A percentile compares a stretch with the other conserved stretches of the same genome.
These are phyloP conservation scores for Tremella mesenterica DNA, from an alignment of 768 basidiomycete species.

Conservation along the genomic window DNA sequence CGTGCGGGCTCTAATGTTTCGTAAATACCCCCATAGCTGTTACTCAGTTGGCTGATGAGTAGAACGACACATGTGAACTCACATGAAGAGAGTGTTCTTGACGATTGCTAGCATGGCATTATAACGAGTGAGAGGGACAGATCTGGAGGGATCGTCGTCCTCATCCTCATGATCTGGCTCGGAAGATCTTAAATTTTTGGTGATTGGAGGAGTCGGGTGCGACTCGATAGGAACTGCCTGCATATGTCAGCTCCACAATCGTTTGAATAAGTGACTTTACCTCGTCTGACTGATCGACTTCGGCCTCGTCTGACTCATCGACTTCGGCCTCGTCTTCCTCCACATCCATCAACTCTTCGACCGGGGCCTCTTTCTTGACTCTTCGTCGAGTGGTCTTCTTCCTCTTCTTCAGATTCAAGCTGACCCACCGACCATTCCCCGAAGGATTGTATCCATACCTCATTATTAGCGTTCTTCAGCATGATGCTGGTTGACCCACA, in stretches of 20 bases:
- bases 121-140: slow-evolving; percentile 64
- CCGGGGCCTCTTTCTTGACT: slow-evolving; percentile 44
- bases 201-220: too few relatives aligned
- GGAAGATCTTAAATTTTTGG: too few relatives aligned
- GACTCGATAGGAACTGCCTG: too few relatives aligned
- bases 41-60: background rate
- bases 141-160: slow-evolving; percentile 13
- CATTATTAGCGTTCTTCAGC: background rate
- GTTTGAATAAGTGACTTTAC: background rate
- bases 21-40: slow-evolving; percentile 74
- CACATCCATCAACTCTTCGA: slow-evolving; percentile 39
- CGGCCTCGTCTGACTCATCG: slow-evolving; percentile 1
- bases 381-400: slow-evolving; percentile 54
- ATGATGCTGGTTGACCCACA: slow-evolving; percentile 48
- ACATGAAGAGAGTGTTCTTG: slow-evolving; percentile 79
- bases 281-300: slow-evolving; percentile 2
- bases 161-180: slow-evolving; percentile 36
- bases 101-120: slow-evolving; percentile 82
- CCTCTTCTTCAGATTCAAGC: slow-evolving; percentile 59
- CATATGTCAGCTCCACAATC: too few relatives aligned
- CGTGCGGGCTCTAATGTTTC: slow-evolving; percentile 58
- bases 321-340: slow-evolving; percentile 19
- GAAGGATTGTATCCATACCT: slow-evolving; percentile 70
- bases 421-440: slow-evolving; percentile 70
- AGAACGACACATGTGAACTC: slow-evolving; percentile 27